Conservation (phyloP, 2,329 filamentous ascomycete species). For the Fonsecaea monophora region DNA sequence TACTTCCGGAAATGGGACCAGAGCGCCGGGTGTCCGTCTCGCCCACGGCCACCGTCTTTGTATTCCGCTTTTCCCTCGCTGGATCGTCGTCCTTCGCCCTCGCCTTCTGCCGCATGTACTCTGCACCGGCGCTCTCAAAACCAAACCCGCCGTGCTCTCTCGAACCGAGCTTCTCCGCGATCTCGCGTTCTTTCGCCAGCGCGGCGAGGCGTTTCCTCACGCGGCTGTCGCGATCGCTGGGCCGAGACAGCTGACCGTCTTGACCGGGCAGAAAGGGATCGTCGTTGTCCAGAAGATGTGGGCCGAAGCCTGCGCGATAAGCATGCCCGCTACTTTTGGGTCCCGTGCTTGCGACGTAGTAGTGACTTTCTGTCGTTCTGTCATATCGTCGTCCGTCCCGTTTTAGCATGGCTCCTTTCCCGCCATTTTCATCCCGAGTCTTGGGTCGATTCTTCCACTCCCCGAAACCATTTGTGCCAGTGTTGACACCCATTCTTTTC, state of each 20-base stretch:
- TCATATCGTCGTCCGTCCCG: constrained; percentile 46
- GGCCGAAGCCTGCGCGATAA: neutral
- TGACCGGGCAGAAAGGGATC: constrained; percentile 49
- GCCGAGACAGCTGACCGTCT: constrained; percentile 47
- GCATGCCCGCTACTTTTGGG: neutral
- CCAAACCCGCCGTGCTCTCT: constrained; percentile 35
- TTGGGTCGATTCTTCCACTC: neutral
- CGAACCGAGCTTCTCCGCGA: constrained; percentile 50
- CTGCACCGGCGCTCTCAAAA: constrained; percentile 49
- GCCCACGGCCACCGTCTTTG: neutral
- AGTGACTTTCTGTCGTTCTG: constrained; percentile 50
- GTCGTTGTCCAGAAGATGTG: constrained; percentile 27
- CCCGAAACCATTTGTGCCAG: constrained; percentile 62
- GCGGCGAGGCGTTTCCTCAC: constrained; percentile 51
- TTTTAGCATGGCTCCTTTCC: constrained; percentile 33
- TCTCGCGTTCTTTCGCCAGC: constrained; percentile 54
- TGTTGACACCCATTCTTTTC: constrained; percentile 79
- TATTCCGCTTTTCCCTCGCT: neutral
- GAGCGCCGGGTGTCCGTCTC: constrained; percentile 7
- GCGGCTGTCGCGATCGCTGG: constrained; percentile 50
- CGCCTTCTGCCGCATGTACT: constrained; percentile 51
- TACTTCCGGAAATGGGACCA: constrained; percentile 5
- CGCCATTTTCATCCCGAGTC: constrained; percentile 27
- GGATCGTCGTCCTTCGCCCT: constrained; percentile 9
- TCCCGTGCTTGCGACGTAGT: constrained; percentile 49